Base-by-base conservation (phyloP, 2,329 filamentous ascomycete genomes). In the Cercospora zeae-maydis region DNA sequence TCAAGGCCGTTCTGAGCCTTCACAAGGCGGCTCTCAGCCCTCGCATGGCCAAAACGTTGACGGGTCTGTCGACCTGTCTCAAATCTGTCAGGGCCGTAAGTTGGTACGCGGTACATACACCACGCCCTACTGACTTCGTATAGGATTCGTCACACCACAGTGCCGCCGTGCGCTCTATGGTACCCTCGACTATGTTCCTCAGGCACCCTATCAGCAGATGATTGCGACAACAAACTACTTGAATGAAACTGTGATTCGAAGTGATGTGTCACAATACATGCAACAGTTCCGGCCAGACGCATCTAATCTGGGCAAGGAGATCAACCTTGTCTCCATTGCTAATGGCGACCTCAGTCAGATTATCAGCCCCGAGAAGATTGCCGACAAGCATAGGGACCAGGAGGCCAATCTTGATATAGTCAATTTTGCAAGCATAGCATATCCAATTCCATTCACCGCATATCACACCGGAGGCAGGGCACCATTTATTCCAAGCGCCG, bases 391-490 rank as follows among this genome's bases (percentile, higher is more conserved):
- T 2, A 65, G 39, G 10, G 66, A 69, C 60, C 70, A 75, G 4
- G 87, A 90, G 73, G 87, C 85, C 16, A 88, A 86, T 65, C 78
- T 90, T 11, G 87, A 90, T 70, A 78, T 86, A 3, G 84, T 89
- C 69, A 85, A 86, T 56, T 80, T 87, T 8, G 71, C 86, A 7
- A 80, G 81, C 11, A 77, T 88, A 62, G 81, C 80, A 66, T 81
- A 80, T 64, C 82, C 83, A 1, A 80, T 83, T 2, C 81, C 82
- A 9, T 79, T 86, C 52, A 80, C 77, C 8, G 84, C 83, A 61
- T 90, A 85, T 74, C 84, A 82, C 55, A 87, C 84, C 1, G 86
- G 80, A 21, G 87, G 87, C 16, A 76, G 75, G 21, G 84, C 80
- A 51, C 83, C 82, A 1, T 83, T 82, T 70, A 75, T 79, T 10